A percentile compares a stretch with the other conserved stretches of the same genome.
phyloP scores from a whole-genome alignment of 148 eudicot species.

The Fagopyrum esculentum region DNA sequence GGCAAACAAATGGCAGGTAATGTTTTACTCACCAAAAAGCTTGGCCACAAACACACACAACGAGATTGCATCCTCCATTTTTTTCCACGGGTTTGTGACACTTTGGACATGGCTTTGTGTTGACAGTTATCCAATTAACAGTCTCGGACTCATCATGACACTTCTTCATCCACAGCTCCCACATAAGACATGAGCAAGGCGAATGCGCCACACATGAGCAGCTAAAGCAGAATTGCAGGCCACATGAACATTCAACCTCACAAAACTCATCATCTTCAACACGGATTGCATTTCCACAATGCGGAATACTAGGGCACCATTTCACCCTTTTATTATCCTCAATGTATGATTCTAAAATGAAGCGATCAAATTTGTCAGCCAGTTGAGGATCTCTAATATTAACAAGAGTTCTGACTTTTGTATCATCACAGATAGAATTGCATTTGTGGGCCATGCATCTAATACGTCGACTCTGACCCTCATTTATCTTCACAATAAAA shows the following conservation, averaged over 20 bases:
- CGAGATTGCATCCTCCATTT: conserved; percentile 75
- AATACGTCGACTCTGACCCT: conserved; percentile 68
- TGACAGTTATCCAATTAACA: conserved; percentile 55
- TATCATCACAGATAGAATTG: conserved; percentile 64
- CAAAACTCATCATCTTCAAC: conserved; percentile 48
- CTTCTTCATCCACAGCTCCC: conserved; percentile 69
- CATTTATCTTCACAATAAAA: conserved; percentile 61
- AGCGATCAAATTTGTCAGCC: conserved; percentile 64
- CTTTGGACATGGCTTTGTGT: conserved; percentile 66
- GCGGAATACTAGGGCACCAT: conserved; percentile 83
- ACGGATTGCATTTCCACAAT: conserved; percentile 78
- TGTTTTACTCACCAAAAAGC: conserved; percentile 49
- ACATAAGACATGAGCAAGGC: conserved; percentile 79
- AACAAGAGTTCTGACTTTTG: conserved; percentile 44
- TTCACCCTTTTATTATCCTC: conserved; percentile 72
- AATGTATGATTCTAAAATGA: conserved; percentile 66
- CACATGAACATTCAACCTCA: conserved; percentile 75
- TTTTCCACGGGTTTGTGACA: conserved; percentile 72
- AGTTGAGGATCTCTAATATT: conserved; percentile 40
- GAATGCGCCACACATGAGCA: conserved; percentile 69
- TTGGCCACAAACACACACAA: conserved; percentile 61
- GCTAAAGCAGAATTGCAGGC: conserved; percentile 66
- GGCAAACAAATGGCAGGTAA: not conserved
- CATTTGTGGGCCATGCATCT: conserved; percentile 76
- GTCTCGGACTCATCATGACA: conserved; percentile 60